phyloP scores from a whole-genome alignment of 371 early-diverging fungal species.

The Rhizopus sp. region DNA sequence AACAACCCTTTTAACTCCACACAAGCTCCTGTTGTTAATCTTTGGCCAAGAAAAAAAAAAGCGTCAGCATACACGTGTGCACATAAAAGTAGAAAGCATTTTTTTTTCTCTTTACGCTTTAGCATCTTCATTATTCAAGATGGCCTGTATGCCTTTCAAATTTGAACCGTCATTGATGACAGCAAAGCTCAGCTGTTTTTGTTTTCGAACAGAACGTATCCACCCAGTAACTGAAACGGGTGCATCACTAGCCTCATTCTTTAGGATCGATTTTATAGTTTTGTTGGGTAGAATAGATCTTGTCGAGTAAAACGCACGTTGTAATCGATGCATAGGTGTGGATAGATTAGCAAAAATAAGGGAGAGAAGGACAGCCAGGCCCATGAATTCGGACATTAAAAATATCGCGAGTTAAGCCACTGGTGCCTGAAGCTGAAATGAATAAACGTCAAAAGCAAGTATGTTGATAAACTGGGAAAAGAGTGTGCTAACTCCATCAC shows the following conservation, averaged over 20 bases:
- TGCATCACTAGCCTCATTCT: constrained; percentile 4
- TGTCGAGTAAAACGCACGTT: constrained; percentile 9
- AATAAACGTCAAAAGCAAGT: too few species aligned
- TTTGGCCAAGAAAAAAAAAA: constrained; percentile 18
- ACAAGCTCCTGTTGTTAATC: constrained; percentile 71
- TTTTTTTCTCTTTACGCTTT: constrained; percentile 43
- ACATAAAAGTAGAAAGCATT: constrained; percentile 1
- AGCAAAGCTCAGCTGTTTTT: constrained; percentile 77
- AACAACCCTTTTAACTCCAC: constrained; percentile 69
- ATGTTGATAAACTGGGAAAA: constrained; percentile 1
- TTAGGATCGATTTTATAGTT: constrained; percentile 21
- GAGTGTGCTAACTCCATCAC: not conserved
- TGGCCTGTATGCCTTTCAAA: constrained; percentile 72
- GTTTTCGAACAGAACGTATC: constrained; percentile 80
- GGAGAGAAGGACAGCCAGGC: too few species aligned
- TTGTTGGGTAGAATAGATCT: constrained; percentile 23
- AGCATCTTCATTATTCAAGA: constrained; percentile 56
- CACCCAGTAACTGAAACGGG: constrained; percentile 70
- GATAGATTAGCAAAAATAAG: too few species aligned
- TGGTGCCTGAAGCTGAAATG: too few species aligned
- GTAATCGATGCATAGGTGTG: not conserved
- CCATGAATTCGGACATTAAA: too few species aligned
- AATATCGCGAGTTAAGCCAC: too few species aligned
- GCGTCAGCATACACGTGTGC: not conserved
- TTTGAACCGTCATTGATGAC: constrained; percentile 80